These are phyloP conservation scores for Stagonosporopsis tanaceti DNA, from an alignment of 2,329 filamentous ascomycete genomes.

Conservation along the genomic window DNA sequence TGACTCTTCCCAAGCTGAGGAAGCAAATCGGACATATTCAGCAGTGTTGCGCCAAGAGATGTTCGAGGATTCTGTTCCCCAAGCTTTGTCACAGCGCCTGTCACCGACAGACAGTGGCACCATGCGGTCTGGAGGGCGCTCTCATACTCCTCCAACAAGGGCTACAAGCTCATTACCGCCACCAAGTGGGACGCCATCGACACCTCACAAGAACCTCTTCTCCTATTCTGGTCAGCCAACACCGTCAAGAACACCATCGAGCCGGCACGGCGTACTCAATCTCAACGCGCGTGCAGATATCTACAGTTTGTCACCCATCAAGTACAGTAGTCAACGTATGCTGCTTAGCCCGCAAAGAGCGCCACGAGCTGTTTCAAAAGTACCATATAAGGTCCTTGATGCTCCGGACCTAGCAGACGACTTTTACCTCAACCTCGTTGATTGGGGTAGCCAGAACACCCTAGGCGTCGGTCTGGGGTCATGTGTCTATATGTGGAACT, in stretches of 20 bases:
- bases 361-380: slow-evolving; percentile 89
- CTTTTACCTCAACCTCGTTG: slow-evolving; percentile 96
- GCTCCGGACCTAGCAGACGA: slow-evolving; percentile 96
- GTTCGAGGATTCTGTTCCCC: slow-evolving; percentile 89
- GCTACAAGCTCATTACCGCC: slow-evolving; percentile 70
- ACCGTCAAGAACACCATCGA: slow-evolving; percentile 87
- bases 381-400: slow-evolving; percentile 97
- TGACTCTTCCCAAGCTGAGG: slow-evolving; percentile 69
- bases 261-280: slow-evolving; percentile 80
- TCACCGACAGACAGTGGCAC: slow-evolving; percentile 60
- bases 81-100: slow-evolving; percentile 71
- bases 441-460: slow-evolving; percentile 96
- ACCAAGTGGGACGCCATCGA: slow-evolving; percentile 83
- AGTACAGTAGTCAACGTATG: slow-evolving; percentile 92
- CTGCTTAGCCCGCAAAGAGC: slow-evolving; percentile 88
- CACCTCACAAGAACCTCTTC: slow-evolving; percentile 97
- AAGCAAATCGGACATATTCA: slow-evolving; percentile 94
- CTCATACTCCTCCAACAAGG: slow-evolving; percentile 81
- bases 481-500: slow-evolving; percentile 99
- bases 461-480: slow-evolving; percentile 91
- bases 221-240: slow-evolving; percentile 88
- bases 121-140: slow-evolving; percentile 72
- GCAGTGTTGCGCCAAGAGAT: slow-evolving; percentile 87
- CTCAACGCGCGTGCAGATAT: slow-evolving; percentile 90
- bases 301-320: slow-evolving; percentile 93